These are phyloP conservation scores for Adansonia digitata DNA, from an alignment of 345 rosid species.

Conservation along the genomic window DNA sequence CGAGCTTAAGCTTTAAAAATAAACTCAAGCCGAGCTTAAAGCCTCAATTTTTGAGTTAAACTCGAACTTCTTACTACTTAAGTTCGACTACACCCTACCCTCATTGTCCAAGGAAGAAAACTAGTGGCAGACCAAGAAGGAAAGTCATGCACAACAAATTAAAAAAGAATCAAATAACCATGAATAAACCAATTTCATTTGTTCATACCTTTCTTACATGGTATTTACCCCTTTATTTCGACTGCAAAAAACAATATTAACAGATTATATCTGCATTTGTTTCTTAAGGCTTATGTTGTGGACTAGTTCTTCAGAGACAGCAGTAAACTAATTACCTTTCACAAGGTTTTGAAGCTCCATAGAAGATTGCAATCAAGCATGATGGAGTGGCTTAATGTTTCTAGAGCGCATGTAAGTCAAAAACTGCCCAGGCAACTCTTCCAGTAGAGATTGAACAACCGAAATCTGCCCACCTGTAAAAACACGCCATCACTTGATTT, in stretches of 20 bases:
- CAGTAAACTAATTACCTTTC: background rate
- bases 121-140: too few species aligned
- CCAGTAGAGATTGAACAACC: constrained; percentile 70
- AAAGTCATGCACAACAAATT: background rate
- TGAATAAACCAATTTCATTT: background rate
- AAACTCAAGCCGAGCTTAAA: too few species aligned
- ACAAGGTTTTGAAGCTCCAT: background rate
- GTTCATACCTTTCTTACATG: background rate
- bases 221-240: background rate
- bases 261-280: background rate
- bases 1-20: too few species aligned
- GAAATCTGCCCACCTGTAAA: constrained; percentile 59
- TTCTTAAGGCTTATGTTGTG: background rate
- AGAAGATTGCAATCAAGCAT: background rate
- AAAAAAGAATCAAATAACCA: background rate
- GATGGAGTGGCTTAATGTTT: constrained; percentile 44
- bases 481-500: background rate
- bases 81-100: too few species aligned
- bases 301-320: background rate
- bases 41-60: too few species aligned
- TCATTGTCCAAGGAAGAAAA: too few species aligned
- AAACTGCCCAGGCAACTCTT: constrained; percentile 87
- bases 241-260: background rate
- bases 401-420: constrained; percentile 56
- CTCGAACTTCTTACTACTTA: too few species aligned